Percentiles rank a stretch among this genome's conserved stretches.
These are phyloP conservation scores for Phialocephala sp. DNA, from an alignment of 2,329 filamentous ascomycete genomes.

Conservation along the genomic window DNA sequence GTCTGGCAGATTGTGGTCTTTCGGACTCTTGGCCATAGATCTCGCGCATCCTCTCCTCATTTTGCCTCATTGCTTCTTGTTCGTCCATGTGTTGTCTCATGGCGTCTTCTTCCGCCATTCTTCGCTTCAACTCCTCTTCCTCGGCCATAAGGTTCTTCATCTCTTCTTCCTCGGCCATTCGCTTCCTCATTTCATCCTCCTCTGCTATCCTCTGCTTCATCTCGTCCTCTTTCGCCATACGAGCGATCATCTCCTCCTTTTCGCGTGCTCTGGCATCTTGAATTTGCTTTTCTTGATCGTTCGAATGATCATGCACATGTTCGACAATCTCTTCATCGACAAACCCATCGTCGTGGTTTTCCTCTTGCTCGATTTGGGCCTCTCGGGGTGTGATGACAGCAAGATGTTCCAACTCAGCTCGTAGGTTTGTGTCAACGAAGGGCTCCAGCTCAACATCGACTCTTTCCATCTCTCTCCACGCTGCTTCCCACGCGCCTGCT, in stretches of 20 bases:
- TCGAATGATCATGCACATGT: constrained; percentile 26
- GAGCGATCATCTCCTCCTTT: constrained; percentile 15
- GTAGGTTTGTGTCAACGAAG: constrained; percentile 63
- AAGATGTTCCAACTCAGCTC: constrained; percentile 65
- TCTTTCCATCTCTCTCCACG: constrained; percentile 98
- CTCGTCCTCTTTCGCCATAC: constrained; percentile 22
- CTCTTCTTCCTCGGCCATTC: constrained; percentile 52
- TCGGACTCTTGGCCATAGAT: constrained; percentile 53
- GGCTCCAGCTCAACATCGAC: constrained; percentile 92
- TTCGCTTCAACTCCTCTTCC: constrained; percentile 55
- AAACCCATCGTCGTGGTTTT: constrained; percentile 32
- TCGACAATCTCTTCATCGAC: constrained; percentile 33
- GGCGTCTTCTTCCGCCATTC: constrained; percentile 35
- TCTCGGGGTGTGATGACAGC: constrained; percentile 37
- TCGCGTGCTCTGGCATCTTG: constrained; percentile 19
- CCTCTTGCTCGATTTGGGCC: constrained; percentile 8
- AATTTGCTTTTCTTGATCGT: constrained; percentile 18
- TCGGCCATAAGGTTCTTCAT: constrained; percentile 42
- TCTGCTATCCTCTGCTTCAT: constrained; percentile 23
- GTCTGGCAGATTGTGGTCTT: background rate
- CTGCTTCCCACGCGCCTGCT: constrained; percentile 88
- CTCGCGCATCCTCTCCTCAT: constrained; percentile 57
- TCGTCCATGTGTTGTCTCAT: constrained; percentile 63
- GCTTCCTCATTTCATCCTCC: constrained; percentile 56
- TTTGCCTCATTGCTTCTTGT: constrained; percentile 55